Evolutionary conservation across 768 basidiomycete species (phyloP), one percentile per base, ranked within the genome.

Genomic region (Xerocomellus dryophilus): DNA sequence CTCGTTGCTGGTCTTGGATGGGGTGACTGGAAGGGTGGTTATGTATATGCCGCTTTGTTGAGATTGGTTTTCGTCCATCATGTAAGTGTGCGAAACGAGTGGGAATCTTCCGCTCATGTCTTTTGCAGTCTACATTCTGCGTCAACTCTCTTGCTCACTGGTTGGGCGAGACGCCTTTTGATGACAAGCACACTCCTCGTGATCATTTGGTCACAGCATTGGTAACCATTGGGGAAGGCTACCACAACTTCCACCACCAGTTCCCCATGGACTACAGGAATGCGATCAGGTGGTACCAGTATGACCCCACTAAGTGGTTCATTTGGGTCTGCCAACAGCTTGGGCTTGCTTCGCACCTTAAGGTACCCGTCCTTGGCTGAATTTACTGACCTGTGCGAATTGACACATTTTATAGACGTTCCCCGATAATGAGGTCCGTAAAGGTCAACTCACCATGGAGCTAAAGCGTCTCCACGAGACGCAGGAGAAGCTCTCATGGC

Each of bases 201-300:
- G 93, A 96, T 71, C 93, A 95, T 72, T 68, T 93, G 56, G 68
- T 95, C 67, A 95, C 93, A 29, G 94, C 94, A 3, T 76, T 97
- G 29, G 86, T 84, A 56, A 97, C 94, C 35, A 86, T 95, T 64
- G 94, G 94, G 50, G 94, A 98, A 72, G 94, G 94, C 15, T 98
- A 98, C 76, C 94, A 98, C 79, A 98, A 98, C 73, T 96, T 96
- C 83, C 94, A 98, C 75, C 94, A 98, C 66, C 84, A 83, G 54
- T 96, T 96, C 82, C 94, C 94, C 7, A 93, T 93, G 90, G 94
- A 98, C 71, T 98, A 94, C 76, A 83, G 94, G 23, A 96, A 96
- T 66, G 94, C 94, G 52, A 93, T 96, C 78, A 92, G 79, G 71
- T 87, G 85, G 84, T 84, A 83, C 67, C 92, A 94, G 69, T 93